A percentile compares a stretch with the other conserved stretches of the same genome.
These are phyloP conservation scores for Monosporozyma servazzii DNA, from an alignment of 805 yeast genomes.

Conservation along the genomic window DNA sequence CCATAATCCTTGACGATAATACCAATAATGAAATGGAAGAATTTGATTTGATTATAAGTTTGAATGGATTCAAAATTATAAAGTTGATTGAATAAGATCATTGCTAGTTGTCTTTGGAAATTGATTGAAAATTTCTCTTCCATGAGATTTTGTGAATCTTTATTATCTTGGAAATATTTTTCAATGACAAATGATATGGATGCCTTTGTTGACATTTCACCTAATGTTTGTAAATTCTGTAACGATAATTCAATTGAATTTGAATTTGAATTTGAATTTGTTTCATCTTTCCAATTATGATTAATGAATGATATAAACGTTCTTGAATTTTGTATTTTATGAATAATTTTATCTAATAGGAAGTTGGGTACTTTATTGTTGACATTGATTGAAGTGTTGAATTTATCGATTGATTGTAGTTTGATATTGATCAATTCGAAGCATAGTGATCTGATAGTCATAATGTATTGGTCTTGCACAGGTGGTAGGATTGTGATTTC, in stretches of 20 bases:
- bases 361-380: conserved; percentile 12
- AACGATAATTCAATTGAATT: conserved; percentile 12
- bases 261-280: too few species aligned
- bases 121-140: not conserved
- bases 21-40: conserved; percentile 54
- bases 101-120: not conserved
- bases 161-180: conserved; percentile 25
- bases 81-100: conserved; percentile 16
- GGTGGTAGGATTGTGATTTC: not conserved
- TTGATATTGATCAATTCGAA: conserved; percentile 1
- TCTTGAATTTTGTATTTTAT: conserved; percentile 50
- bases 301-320: conserved; percentile 36
- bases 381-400: not conserved
- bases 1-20: conserved; percentile 72
- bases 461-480: not conserved
- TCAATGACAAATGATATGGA: conserved; percentile 56
- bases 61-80: conserved; percentile 7
- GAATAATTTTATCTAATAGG: conserved; percentile 32
- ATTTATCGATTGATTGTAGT: conserved; percentile 1
- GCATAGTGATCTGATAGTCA: not conserved
- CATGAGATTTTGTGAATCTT: not conserved
- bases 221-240: conserved; percentile 47
- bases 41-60: conserved; percentile 15
- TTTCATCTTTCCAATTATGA: conserved; percentile 31
- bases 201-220: conserved; percentile 45